Evolutionary conservation across 495 filamentous ascomycete genomes (phyloP).

Genomic region (Penicillium nucicola): DNA sequence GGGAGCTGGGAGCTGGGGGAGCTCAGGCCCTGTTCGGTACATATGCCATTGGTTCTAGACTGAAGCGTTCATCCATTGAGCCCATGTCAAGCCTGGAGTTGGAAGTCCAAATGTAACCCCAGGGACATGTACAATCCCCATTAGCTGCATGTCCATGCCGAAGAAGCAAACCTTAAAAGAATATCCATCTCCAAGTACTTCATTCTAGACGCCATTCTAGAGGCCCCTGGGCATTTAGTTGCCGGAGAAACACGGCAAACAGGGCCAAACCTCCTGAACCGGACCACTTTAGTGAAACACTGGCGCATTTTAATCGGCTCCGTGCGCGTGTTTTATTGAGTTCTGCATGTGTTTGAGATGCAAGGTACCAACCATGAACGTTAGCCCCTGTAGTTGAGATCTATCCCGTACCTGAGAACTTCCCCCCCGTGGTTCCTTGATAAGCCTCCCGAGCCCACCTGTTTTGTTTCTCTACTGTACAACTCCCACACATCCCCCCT

Average conservation of each 20-base stretch:
- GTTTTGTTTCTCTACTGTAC: conserved; percentile 1
- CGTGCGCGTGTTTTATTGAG: conserved; percentile 24
- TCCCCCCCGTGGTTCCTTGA: neutral
- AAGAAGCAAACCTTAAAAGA: too few relatives aligned
- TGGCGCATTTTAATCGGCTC: conserved; percentile 30
- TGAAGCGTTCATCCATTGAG: conserved; percentile 1
- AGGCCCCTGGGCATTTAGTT: conserved; percentile 18
- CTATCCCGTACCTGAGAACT: neutral
- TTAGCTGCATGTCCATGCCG: too few relatives aligned
- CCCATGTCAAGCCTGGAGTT: neutral
- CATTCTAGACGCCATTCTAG: neutral
- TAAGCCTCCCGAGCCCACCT: neutral
- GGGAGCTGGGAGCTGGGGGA: neutral
- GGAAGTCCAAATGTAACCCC: neutral
- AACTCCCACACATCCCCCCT: conserved; percentile 4
- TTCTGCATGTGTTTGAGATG: conserved; percentile 1
- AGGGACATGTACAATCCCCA: too few relatives aligned
- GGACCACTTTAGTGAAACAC: conserved; percentile 35
- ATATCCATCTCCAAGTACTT: too few relatives aligned
- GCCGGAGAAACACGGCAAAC: conserved; percentile 29
- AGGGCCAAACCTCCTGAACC: neutral
- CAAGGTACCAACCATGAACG: conserved; percentile 1
- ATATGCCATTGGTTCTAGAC: neutral
- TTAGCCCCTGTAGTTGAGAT: neutral
- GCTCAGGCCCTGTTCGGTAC: neutral